phyloP scores from a whole-genome alignment of 2,329 filamentous ascomycete species.

The Trichoderma simmonsii region DNA sequence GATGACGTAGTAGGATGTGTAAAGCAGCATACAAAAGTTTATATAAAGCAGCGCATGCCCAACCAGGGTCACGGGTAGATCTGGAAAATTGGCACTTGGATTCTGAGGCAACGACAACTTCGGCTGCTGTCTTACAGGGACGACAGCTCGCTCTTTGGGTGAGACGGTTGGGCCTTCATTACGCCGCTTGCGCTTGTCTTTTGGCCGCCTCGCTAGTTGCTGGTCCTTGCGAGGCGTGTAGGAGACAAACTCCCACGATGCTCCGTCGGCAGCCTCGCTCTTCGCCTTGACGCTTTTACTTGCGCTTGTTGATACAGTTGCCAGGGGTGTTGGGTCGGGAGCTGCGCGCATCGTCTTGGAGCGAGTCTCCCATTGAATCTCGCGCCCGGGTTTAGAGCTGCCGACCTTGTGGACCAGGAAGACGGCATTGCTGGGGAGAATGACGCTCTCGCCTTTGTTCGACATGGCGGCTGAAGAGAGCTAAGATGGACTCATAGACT shows the following conservation, averaged over 20 bases:
- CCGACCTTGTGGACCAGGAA: slow-evolving; percentile 15
- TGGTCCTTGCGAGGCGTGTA: slow-evolving; percentile 1
- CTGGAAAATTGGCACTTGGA: neutral
- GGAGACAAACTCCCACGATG: neutral
- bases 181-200: neutral
- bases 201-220: neutral
- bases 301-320: neutral
- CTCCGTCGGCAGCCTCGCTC: neutral
- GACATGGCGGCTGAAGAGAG: neutral
- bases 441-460: slow-evolving; percentile 9
- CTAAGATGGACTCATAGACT: neutral
- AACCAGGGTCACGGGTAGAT: neutral
- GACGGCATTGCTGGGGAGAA: slow-evolving; percentile 11
- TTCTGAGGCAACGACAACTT: neutral
- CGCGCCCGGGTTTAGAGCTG: neutral
- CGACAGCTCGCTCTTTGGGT: neutral
- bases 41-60: slow-evolving; percentile 11
- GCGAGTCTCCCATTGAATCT: slow-evolving; percentile 8
- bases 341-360: slow-evolving; percentile 5
- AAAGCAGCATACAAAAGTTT: neutral
- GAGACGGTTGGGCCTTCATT: neutral
- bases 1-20: neutral
- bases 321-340: neutral
- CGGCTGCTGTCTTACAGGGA: neutral
- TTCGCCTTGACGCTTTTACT: neutral